Base-by-base conservation (phyloP, 306 rosid genomes). In the Malus asiatica region DNA sequence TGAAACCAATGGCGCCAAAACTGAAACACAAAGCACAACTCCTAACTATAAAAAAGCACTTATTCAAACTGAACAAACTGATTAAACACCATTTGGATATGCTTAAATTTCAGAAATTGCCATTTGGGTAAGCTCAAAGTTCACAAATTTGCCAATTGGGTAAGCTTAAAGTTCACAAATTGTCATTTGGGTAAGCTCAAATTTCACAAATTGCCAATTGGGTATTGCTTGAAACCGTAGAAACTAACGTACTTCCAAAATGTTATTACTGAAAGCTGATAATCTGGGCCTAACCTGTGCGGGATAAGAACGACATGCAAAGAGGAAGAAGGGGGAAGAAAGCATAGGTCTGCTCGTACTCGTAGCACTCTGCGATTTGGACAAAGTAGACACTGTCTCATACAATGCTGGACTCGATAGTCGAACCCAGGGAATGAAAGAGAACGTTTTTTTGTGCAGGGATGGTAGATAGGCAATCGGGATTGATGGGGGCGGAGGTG, bases 301-400 rank as follows among this genome's bases (percentile, higher is more conserved):
- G 88, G 6, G 96, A 69, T 69, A 89, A 30, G 78, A 81, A 66
- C 48, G 90, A 87, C 44, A 88, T 80, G 81, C 79, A 86, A 55
- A 92, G 42, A 2, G 96, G 96, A 18, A 94, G 95, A 55, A 95
- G 87, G 2, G 97, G 97, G 76, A 92, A 84, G 88, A 92, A 95
- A 25, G 97, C 98, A 70, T 88, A 95, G 76, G 86, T 10, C 59
- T 95, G 97, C 83, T 95, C 98, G 73, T 95, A 95, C 76, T 95
- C 98, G 70, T 95, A 95, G 44, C 97, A 95, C 32, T 92, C 86
- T 0, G 96, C 89, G 70, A 44, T 78, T 68, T 93, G 97, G 67
- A 92, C 65, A 19, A 77, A 95, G 93, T 77, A 83, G 29, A 90
- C 97, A 33, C 95, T 87, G 76, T 95, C 98, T 96, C 98, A 95